phyloP scores from a whole-genome alignment of 805 yeast genomes.

The Spathaspora sp. region DNA sequence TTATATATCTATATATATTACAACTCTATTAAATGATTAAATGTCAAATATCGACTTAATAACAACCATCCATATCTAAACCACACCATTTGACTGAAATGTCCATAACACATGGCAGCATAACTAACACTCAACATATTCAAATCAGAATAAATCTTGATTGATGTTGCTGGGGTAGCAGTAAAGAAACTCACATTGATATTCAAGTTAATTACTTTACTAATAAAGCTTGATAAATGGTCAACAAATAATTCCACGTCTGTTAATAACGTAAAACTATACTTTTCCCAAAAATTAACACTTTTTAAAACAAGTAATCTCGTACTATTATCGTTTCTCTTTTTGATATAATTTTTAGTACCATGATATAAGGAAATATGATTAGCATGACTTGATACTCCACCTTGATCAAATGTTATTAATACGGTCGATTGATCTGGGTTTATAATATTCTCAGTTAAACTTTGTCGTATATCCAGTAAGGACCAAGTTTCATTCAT shows the following conservation, averaged over 20 bases:
- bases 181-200: slow-evolving; percentile 35
- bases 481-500: slow-evolving; percentile 65
- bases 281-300: slow-evolving; percentile 43
- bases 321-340: slow-evolving; percentile 6
- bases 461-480: slow-evolving; percentile 32
- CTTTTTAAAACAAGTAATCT: slow-evolving; percentile 31
- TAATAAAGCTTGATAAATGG: slow-evolving; percentile 28
- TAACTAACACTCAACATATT: slow-evolving; percentile 42
- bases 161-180: slow-evolving; percentile 16
- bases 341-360: slow-evolving; percentile 30
- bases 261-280: slow-evolving; percentile 44
- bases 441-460: slow-evolving; percentile 24
- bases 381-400: slow-evolving; percentile 87
- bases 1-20: not conserved
- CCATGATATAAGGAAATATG: slow-evolving; percentile 66
- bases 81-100: slow-evolving; percentile 92
- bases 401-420: slow-evolving; percentile 76
- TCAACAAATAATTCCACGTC: slow-evolving; percentile 37
- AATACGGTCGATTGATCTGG: slow-evolving; percentile 31
- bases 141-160: slow-evolving; percentile 37
- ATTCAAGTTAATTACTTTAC: slow-evolving; percentile 28
- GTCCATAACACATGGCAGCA: slow-evolving; percentile 79
- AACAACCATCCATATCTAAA: slow-evolving; percentile 86
- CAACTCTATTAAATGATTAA: slow-evolving; percentile 57
- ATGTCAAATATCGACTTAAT: slow-evolving; percentile 70